Conservation (phyloP, 2,329 filamentous ascomycete species). For the Pseudogymnoascus sp. region DNA sequence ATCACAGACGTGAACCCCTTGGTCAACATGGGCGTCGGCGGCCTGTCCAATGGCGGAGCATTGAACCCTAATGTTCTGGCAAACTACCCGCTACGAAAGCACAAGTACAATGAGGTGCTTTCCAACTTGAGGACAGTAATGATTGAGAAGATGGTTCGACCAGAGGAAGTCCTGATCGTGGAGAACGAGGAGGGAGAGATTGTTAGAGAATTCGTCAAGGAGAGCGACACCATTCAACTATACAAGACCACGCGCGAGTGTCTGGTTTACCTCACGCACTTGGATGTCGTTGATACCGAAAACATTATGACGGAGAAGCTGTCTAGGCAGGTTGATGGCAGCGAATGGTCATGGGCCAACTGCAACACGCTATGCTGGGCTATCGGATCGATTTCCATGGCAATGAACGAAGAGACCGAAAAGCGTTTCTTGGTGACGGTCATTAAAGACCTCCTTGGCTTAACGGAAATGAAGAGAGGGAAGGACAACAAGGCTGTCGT, state of each 20-base stretch:
- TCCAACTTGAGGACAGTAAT: constrained; percentile 93
- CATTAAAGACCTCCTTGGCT: constrained; percentile 91
- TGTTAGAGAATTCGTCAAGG: constrained; percentile 97
- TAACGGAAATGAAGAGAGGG: constrained; percentile 98
- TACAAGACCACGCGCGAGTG: constrained; percentile 99
- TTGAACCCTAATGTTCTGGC: constrained; percentile 76
- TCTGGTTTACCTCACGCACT: constrained; percentile 90
- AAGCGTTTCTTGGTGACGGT: constrained; percentile 98
- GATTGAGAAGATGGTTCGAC: constrained; percentile 99
- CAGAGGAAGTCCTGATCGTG: constrained; percentile 97
- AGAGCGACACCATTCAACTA: constrained; percentile 96
- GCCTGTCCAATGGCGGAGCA: constrained; percentile 69
- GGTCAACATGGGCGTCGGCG: constrained; percentile 64
- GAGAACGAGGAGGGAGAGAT: constrained; percentile 99
- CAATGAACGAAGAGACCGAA: constrained; percentile 99
- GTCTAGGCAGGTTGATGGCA: constrained; percentile 85
- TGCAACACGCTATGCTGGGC: constrained; percentile 99
- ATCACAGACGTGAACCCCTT: constrained; percentile 90
- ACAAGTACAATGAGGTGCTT: constrained; percentile 92
- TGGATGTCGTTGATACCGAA: constrained; percentile 95
- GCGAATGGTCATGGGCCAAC: constrained; percentile 99
- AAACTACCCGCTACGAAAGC: constrained; percentile 90
- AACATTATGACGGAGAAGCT: constrained; percentile 99
- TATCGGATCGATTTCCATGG: constrained; percentile 94
- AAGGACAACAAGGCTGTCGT: constrained; percentile 99